Evolutionary conservation across 805 yeast genomes (phyloP), one percentile per base, ranked within the genome.

Genomic region (Saccharomycopsis capsularis): DNA sequence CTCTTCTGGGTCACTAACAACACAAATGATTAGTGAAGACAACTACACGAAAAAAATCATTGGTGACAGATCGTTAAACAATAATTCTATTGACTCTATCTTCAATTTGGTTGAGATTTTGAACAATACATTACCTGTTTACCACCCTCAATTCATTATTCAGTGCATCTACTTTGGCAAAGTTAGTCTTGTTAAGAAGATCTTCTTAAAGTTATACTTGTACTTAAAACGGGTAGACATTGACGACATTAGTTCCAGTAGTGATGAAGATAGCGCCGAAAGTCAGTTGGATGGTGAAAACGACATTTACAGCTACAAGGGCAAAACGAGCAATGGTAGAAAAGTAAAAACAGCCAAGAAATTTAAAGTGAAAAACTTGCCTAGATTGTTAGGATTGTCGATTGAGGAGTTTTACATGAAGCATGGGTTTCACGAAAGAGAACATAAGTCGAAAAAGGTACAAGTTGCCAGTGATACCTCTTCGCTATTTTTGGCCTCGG

Each of bases 81-180:
- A 30, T 41, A 55, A 51, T 37, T 32, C 42, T 2, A 44, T 59
- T 9, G 52, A 54, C 18, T 63, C 64, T 22, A 74, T 90, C 2
- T 74, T 85, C 51, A 84, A 82, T 56, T 69, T 90, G 50, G 85
- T 83, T 44, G 69, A 86, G 15, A 81, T 89, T 3, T 66, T 90
- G 48, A 90, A 90, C 65, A 97, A 97, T 29, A 93, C 95, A 0
- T 63, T 91, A 15, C 96, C 97, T 0, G 66, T 88, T 0, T 90
- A 86, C 57, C 97, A 91, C 59, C 98, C 98, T 0, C 96, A 89
- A 62, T 74, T 87, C 46, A 63, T 90, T 42, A 81, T 88, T 40
- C 96, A 90, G 62, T 68, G 81, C 3, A 62, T 90, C 18, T 80
- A 83, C 57, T 74, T 78, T 55, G 82, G 81, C 24, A 79, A 82